Conservation (phyloP, 139 green algal species). For the Auxenochlorella pyrenoidosa region DNA sequence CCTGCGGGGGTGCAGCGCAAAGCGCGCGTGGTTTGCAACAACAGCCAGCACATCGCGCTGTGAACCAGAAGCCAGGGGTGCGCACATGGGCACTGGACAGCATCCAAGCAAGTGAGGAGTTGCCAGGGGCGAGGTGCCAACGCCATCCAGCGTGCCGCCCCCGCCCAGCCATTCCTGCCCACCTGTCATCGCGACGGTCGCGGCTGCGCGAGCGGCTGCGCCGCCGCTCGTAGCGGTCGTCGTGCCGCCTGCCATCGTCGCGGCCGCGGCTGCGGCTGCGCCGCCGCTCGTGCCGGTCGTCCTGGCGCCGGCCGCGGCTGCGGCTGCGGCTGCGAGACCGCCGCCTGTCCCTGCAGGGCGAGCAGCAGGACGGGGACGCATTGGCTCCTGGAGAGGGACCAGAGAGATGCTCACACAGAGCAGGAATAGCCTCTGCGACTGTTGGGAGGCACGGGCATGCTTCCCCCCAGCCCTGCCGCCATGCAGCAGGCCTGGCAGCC, state of each 20-base stretch:
- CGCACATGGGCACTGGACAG: too few species aligned
- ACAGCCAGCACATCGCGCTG: too few species aligned
- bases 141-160: too few species aligned
- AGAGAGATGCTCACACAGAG: background rate
- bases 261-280: constrained; percentile 16
- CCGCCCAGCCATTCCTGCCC: background rate
- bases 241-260: background rate
- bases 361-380: background rate
- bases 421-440: too few species aligned
- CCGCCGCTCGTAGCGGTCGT: background rate
- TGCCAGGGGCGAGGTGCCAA: too few species aligned
- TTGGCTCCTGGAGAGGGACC: background rate
- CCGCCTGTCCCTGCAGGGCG: background rate
- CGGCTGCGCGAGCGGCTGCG: background rate
- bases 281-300: background rate
- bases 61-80: too few species aligned
- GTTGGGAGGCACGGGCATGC: too few species aligned
- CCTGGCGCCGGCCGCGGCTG: background rate
- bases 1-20: background rate
- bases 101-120: too few species aligned
- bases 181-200: background rate
- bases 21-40: too few species aligned
- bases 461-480: too few species aligned
- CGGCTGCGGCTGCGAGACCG: constrained; percentile 19
- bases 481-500: too few species aligned